A percentile compares a stretch with the other conserved stretches of the same genome.
phyloP scores from a whole-genome alignment of 441 rosid genomes.

The Capsella rubella region DNA sequence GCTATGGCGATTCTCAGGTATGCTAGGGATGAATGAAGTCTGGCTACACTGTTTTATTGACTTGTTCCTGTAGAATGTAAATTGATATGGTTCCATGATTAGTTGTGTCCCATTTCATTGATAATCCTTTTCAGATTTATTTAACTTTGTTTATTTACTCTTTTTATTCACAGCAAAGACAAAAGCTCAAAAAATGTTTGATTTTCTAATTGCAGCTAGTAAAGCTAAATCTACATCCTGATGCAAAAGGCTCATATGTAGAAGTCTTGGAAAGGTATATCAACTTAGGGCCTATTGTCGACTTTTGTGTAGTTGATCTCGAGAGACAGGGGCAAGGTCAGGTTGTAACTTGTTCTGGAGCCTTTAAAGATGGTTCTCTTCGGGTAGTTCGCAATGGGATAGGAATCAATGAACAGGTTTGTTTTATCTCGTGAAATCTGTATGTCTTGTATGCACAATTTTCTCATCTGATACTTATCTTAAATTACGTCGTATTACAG shows the following conservation, averaged over 20 bases:
- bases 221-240: slow-evolving; percentile 91
- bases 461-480: slow-evolving; percentile 23
- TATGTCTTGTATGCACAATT: slow-evolving; percentile 2
- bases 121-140: not conserved
- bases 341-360: slow-evolving; percentile 99
- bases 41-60: slow-evolving; percentile 1
- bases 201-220: slow-evolving; percentile 66
- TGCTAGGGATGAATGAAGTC: slow-evolving; percentile 20
- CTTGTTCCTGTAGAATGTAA: slow-evolving; percentile 8
- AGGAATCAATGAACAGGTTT: slow-evolving; percentile 98
- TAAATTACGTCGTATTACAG: slow-evolving; percentile 50
- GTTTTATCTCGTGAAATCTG: slow-evolving; percentile 27
- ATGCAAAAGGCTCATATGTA: slow-evolving; percentile 94
- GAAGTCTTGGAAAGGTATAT: slow-evolving; percentile 96
- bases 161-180: not conserved
- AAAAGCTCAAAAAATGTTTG: slow-evolving; percentile 1
- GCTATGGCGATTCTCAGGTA: slow-evolving; percentile 99
- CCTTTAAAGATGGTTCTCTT: slow-evolving; percentile 98
- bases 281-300: slow-evolving; percentile 97
- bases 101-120: not conserved
- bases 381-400: slow-evolving; percentile 98
- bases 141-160: slow-evolving; percentile 4
- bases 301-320: slow-evolving; percentile 98
- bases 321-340: slow-evolving; percentile 99
- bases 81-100: not conserved